These are phyloP conservation scores for Alectoria sarmentosa DNA, from an alignment of 495 filamentous ascomycete species.

Conservation along the genomic window DNA sequence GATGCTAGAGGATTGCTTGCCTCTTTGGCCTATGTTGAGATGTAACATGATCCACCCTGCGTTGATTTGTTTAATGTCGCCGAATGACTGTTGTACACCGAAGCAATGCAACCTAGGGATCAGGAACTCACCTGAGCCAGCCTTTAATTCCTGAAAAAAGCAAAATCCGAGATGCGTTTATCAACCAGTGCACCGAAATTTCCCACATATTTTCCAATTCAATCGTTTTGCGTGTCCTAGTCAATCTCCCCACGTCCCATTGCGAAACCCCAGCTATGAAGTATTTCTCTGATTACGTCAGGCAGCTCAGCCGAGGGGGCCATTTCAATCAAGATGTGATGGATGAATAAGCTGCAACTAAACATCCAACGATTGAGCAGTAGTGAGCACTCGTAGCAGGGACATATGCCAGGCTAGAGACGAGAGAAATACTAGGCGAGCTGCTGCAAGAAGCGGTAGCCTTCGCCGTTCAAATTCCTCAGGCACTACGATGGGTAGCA, in stretches of 20 bases:
- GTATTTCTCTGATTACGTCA: too few species aligned
- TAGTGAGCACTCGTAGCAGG: too few species aligned
- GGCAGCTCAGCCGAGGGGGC: not conserved
- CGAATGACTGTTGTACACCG: not conserved
- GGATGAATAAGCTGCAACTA: not conserved
- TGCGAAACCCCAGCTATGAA: not conserved
- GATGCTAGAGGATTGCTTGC: not conserved
- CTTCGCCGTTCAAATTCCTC: not conserved
- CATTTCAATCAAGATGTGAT: not conserved
- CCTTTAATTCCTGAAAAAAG: not conserved
- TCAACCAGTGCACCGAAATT: too few species aligned
- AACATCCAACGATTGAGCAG: not conserved
- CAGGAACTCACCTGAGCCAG: too few species aligned
- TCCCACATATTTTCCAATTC: too few species aligned
- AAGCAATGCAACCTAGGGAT: not conserved
- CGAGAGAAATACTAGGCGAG: not conserved
- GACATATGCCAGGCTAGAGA: too few species aligned
- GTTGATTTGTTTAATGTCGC: not conserved
- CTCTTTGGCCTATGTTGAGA: not conserved
- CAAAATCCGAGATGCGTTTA: not conserved
- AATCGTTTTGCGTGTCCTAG: not conserved
- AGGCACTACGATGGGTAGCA: not conserved
- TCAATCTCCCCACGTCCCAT: not conserved
- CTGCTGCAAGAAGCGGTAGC: not conserved
- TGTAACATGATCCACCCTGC: not conserved